Evolutionary conservation across 352 stramenopile genomes (phyloP).

Genomic region (Phytophthora podocarpi): DNA sequence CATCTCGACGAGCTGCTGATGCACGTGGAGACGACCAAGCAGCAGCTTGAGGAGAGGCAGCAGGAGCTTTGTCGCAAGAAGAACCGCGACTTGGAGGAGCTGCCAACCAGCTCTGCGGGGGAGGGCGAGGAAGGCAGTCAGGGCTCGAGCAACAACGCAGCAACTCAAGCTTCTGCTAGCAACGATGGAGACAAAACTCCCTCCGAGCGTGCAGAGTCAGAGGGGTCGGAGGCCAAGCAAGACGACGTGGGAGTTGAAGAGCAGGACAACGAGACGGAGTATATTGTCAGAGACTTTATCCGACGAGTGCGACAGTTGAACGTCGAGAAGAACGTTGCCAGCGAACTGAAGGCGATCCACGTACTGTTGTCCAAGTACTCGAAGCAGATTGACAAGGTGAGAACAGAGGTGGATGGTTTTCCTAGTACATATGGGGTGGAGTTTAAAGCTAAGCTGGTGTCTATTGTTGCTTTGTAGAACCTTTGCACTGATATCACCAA

Average conservation of each 20-base stretch:
- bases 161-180: conserved; percentile 17
- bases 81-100: conserved; percentile 30
- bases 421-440: neutral
- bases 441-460: neutral
- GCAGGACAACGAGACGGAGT: conserved; percentile 68
- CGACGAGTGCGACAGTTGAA: conserved; percentile 67
- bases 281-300: conserved; percentile 71
- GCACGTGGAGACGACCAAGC: conserved; percentile 64
- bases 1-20: conserved; percentile 68
- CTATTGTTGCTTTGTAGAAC: conserved; percentile 34
- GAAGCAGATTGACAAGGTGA: conserved; percentile 85
- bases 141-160: conserved; percentile 1
- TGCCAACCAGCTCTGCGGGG: conserved; percentile 8
- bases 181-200: neutral
- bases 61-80: conserved; percentile 71
- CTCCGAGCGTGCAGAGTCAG: neutral
- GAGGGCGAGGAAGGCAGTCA: conserved; percentile 10
- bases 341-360: conserved; percentile 74
- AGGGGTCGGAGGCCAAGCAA: conserved; percentile 27
- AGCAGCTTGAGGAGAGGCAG: conserved; percentile 61
- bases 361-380: conserved; percentile 75
- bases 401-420: neutral
- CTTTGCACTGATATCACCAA: conserved; percentile 72
- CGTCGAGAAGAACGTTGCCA: conserved; percentile 71
- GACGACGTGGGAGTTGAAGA: conserved; percentile 41